These are phyloP conservation scores for Nephromyces sp. DNA, from an alignment of 169 alveolate genomes.

Conservation along the genomic window DNA sequence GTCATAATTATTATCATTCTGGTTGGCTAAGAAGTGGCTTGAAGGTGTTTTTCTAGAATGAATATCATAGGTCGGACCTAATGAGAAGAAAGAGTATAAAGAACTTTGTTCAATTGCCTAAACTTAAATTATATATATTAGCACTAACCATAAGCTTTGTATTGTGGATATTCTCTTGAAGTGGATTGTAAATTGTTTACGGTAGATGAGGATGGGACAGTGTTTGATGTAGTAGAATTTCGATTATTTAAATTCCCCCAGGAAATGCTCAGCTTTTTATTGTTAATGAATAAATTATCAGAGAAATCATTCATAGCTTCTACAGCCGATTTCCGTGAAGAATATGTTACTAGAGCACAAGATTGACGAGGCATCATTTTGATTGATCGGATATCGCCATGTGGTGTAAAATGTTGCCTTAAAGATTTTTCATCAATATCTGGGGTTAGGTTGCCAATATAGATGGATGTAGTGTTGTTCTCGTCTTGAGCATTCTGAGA, in stretches of 20 bases:
- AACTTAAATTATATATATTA: neutral
- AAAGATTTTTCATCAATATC: slow-evolving; percentile 24
- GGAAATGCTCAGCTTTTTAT: slow-evolving; percentile 29
- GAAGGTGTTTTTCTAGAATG: too few species aligned
- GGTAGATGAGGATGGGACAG: too few species aligned
- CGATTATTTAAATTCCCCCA: too few species aligned
- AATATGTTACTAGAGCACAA: slow-evolving; percentile 60
- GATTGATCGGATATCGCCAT: slow-evolving; percentile 55
- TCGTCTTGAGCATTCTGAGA: slow-evolving; percentile 47
- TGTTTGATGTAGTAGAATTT: too few species aligned
- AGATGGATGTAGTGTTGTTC: slow-evolving; percentile 53
- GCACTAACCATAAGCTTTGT: neutral
- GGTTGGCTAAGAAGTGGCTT: too few species aligned
- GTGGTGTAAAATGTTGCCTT: slow-evolving; percentile 36
- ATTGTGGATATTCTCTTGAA: neutral
- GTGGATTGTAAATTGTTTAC: too few species aligned
- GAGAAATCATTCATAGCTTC: slow-evolving; percentile 46
- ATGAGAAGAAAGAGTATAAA: slow-evolving; percentile 1
- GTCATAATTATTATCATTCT: neutral
- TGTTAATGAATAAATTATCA: slow-evolving; percentile 34
- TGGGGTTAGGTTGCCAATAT: slow-evolving; percentile 46
- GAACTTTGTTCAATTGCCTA: neutral
- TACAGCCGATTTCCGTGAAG: slow-evolving; percentile 56
- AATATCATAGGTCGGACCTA: too few species aligned
- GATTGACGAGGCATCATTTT: slow-evolving; percentile 35